Conservation (phyloP, 352 stramenopile genomes). For the Pythium oligandrum region DNA sequence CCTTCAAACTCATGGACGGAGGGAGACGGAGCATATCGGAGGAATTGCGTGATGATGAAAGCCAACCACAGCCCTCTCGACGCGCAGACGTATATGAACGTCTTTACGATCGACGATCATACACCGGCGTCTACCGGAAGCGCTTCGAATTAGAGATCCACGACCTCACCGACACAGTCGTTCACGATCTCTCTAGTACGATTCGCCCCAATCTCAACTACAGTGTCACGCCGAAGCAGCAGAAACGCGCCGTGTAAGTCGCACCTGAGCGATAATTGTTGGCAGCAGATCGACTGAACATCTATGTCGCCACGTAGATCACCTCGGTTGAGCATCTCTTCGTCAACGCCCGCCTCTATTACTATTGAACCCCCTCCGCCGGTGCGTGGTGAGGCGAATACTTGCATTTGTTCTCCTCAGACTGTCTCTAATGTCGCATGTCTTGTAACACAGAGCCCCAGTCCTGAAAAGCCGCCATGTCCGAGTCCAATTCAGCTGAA, state of each 20-base stretch:
- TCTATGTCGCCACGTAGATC: conserved; percentile 3
- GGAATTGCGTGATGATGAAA: not conserved
- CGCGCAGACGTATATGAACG: conserved; percentile 15
- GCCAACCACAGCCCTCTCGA: not conserved
- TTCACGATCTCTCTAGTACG: conserved; percentile 16
- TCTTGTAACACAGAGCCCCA: conserved; percentile 3
- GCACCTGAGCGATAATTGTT: too few species aligned
- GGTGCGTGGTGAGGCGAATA: not conserved
- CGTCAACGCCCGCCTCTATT: conserved; percentile 2
- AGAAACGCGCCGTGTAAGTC: too few species aligned
- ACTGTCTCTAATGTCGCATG: too few species aligned
- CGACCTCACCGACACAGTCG: conserved; percentile 17
- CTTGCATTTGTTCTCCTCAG: too few species aligned
- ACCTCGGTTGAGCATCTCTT: conserved; percentile 4
- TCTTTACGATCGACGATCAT: conserved; percentile 17
- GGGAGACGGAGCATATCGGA: not conserved
- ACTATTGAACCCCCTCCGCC: conserved; percentile 4
- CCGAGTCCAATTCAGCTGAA: conserved; percentile 27
- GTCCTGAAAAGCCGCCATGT: conserved; percentile 11
- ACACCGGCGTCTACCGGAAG: conserved; percentile 21
- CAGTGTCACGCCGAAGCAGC: conserved; percentile 9
- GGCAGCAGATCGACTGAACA: too few species aligned
- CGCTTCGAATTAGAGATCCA: conserved; percentile 20
- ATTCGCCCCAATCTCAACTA: conserved; percentile 19
- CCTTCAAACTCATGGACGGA: too few species aligned